Percentiles rank a stretch among this genome's conserved stretches.
Evolutionary conservation across 2,329 filamentous ascomycete species (phyloP).

Genomic region (Neofusicoccum kwambonambiense): DNA sequence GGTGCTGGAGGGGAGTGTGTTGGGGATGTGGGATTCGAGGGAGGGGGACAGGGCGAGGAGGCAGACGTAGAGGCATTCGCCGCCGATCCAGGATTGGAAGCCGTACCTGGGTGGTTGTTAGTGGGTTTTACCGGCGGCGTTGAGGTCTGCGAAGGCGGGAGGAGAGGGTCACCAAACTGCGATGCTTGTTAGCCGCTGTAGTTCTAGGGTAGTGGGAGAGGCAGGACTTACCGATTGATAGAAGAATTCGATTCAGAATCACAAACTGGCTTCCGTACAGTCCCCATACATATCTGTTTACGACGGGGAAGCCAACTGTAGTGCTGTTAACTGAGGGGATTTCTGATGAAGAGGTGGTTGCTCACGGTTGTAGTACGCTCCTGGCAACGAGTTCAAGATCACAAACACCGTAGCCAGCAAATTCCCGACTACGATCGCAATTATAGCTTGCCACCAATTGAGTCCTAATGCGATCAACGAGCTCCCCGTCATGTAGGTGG

Average conservation of each 20-base stretch:
- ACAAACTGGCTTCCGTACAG: slow-evolving; percentile 42
- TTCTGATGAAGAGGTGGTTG: background rate
- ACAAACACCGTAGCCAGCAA: slow-evolving; percentile 36
- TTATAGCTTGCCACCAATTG: slow-evolving; percentile 42
- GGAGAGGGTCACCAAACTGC: too few species aligned
- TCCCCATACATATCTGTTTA: slow-evolving; percentile 43
- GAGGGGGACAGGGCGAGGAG: slow-evolving; percentile 35
- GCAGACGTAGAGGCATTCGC: slow-evolving; percentile 33
- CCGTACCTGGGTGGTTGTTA: slow-evolving; percentile 36
- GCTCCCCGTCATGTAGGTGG: slow-evolving; percentile 40
- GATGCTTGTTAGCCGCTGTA: too few species aligned
- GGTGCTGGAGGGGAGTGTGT: slow-evolving; percentile 35
- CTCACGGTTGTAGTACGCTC: slow-evolving; percentile 40
- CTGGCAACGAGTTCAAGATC: slow-evolving; percentile 38
- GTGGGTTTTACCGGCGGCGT: too few species aligned
- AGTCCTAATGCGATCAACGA: slow-evolving; percentile 40
- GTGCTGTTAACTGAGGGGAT: background rate
- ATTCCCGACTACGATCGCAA: slow-evolving; percentile 41
- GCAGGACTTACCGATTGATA: slow-evolving; percentile 20
- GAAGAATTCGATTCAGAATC: slow-evolving; percentile 42
- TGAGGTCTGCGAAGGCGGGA: too few species aligned
- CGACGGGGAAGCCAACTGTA: slow-evolving; percentile 42
- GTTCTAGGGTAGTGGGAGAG: too few species aligned
- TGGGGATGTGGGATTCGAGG: slow-evolving; percentile 24
- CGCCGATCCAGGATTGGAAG: slow-evolving; percentile 33